Evolutionary conservation across 768 basidiomycete genomes (phyloP), one percentile per base, ranked within the genome.

Genomic region (Tulasnella sp.): DNA sequence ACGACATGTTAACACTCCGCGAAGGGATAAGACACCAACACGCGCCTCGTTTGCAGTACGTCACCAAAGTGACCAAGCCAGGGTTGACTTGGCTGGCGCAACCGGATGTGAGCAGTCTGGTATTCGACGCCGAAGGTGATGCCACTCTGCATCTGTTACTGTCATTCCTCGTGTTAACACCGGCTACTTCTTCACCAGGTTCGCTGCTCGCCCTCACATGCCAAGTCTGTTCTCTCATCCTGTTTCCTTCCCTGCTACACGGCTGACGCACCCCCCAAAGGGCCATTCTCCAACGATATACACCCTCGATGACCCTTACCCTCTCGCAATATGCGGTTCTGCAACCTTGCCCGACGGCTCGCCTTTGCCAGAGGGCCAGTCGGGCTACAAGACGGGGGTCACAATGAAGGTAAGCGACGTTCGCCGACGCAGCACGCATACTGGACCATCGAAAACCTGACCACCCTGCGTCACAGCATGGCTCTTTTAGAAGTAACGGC

Each of bases 231-330:
- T 31, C 16, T n/a, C 41, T 6, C 5, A 1, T 28, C 31, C 2
- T 16, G 28, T 42, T 3, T 16, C 73, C 37, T 37, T 37, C 40
- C 11, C 42, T 31, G 37, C 40, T 31, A 4, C 11, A 54, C 54
- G 8, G 24, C 54, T 54, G 24, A n/a, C 54, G 24, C 9, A 18
- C 34, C 12, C 18, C 14, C 9, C 6, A 46, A n/a, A 80, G 79
- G 46, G 48, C 9, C 79, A 80, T 22, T 34, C 24, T 18, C 79
- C 79, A n/a, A 80, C 72, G 16, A 34, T 75, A 16, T 80, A 80
- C 50, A 75, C 79, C 44, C 46, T 75, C 69, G 24, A 80, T 20
- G 79, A 75, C 22, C 79, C 79, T 12, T 14, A 75, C 31, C 72
- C 79, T 1, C 9, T 75, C 20, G 72, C 79, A n/a, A 48, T n/a